Evolutionary conservation across 768 basidiomycete genomes (phyloP), one percentile per base, ranked within the genome.

Genomic region (Podaxis rugospora): DNA sequence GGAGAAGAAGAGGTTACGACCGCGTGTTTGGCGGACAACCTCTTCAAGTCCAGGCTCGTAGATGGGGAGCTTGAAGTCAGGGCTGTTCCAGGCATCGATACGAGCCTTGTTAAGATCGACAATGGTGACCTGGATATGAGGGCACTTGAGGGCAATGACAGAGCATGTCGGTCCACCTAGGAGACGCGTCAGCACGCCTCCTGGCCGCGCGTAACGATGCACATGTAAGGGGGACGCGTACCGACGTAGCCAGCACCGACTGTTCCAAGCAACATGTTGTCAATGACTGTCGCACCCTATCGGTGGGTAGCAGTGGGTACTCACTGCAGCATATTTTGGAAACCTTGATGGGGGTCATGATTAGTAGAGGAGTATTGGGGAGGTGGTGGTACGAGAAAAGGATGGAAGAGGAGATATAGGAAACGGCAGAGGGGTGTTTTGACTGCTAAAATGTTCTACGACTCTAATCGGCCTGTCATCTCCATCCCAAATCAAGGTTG

Each of bases 21-120:
- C 96, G 51, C 97, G 87, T 40, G 92, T 88, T 67, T 84, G 72
- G 69, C 88, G 87, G 66, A 99, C 92, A 65, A 98, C 93, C 35
- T 89, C 93, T 62, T 86, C 93, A 9, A 99, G 86, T 51, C 97
- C 96, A 4, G 97, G 97, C 72, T 99, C 97, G 74, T 97, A 99
- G 73, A 99, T 99, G 54, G 97, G 97, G 18, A 99, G 80, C 37
- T 80, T 75, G 73, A 85, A 95, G 72, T 93, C 83, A 52, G 85
- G 74, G 71, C 85, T 88, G 78, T 99, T 99, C 97, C 97, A 99
- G 16, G 95, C 96, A 72, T 93, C 92, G 74, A 99, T 86, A 63
- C 97, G 90, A 62, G 88, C 80, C 72, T 95, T 81, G 83, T 98
- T 98, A 67, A 99, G 83, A 76, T 99, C 97, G 69, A 98, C 97